phyloP scores from a whole-genome alignment of 2,329 filamentous ascomycete genomes.

The Colletotrichum endophyticum region DNA sequence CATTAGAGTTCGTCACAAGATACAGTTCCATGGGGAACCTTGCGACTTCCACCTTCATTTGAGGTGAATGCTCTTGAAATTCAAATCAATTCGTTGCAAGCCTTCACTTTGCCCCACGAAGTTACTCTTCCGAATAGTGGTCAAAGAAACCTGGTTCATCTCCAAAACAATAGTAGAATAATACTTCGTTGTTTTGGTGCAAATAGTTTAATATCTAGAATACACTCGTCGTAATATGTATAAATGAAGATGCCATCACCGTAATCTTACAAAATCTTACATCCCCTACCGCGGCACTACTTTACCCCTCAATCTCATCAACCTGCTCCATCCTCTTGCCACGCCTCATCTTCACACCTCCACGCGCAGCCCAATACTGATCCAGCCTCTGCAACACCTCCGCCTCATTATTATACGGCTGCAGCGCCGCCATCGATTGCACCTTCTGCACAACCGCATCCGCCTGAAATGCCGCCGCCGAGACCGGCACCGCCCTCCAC shows the following conservation, averaged over 20 bases:
- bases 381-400: background rate
- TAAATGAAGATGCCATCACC: accelerated
- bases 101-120: too few relatives aligned
- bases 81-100: too few relatives aligned
- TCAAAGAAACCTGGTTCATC: background rate
- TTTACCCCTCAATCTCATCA: background rate
- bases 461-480: background rate
- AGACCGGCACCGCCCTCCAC: slow-evolving; percentile 29
- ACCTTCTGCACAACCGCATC: slow-evolving; percentile 1
- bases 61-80: too few relatives aligned
- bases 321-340: background rate
- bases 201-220: background rate
- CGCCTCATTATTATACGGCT: slow-evolving; percentile 8
- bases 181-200: background rate
- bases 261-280: background rate
- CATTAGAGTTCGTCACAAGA: too few relatives aligned
- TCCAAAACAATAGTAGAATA: accelerated
- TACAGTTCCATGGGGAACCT: too few relatives aligned
- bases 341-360: slow-evolving; percentile 25
- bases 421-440: slow-evolving; percentile 11
- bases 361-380: background rate
- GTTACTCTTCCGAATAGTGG: too few relatives aligned
- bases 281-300: background rate
- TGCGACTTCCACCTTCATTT: too few relatives aligned
- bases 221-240: background rate